A percentile compares a stretch with the other conserved stretches of the same genome.
These are phyloP conservation scores for Penicillium bialowiezense DNA, from an alignment of 495 filamentous ascomycete genomes.

Conservation along the genomic window DNA sequence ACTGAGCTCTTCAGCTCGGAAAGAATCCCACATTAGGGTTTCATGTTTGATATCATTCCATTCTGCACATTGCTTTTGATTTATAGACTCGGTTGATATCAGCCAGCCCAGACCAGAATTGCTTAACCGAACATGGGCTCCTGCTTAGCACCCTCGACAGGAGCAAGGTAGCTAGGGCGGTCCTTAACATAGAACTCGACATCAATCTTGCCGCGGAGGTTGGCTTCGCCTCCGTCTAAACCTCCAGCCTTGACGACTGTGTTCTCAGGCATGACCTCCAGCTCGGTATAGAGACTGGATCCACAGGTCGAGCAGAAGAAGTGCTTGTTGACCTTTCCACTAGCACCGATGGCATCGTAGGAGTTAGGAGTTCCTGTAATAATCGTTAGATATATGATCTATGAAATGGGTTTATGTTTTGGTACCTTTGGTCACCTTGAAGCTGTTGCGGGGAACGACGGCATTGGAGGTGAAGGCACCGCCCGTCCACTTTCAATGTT, in stretches of 20 bases:
- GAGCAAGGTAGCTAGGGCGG: conserved; percentile 30
- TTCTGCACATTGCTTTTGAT: too few species aligned
- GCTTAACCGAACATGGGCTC: conserved; percentile 23
- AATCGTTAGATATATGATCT: neutral
- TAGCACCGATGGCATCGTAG: conserved; percentile 36
- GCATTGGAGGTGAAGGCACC: conserved; percentile 47
- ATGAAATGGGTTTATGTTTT: neutral
- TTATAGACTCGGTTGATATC: too few species aligned
- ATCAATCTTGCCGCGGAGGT: conserved; percentile 31
- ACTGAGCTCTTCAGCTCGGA: too few species aligned
- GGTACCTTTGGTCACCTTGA: conserved; percentile 43
- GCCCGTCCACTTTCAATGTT: conserved; percentile 51
- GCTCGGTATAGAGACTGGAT: conserved; percentile 41
- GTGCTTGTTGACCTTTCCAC: conserved; percentile 49
- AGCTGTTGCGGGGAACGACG: conserved; percentile 38
- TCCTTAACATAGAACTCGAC: conserved; percentile 50
- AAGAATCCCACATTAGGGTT: too few species aligned
- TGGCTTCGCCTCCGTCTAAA: conserved; percentile 38
- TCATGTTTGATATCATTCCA: too few species aligned
- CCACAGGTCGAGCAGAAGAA: conserved; percentile 48
- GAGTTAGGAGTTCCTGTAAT: conserved; percentile 30
- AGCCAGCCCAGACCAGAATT: too few species aligned
- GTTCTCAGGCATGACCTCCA: conserved; percentile 47
- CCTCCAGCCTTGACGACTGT: conserved; percentile 41
- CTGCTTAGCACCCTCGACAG: conserved; percentile 45